Evolutionary conservation across 139 green algal genomes (phyloP), one percentile per base, ranked within the genome.

Genomic region (Spirogloea muscicola): DNA sequence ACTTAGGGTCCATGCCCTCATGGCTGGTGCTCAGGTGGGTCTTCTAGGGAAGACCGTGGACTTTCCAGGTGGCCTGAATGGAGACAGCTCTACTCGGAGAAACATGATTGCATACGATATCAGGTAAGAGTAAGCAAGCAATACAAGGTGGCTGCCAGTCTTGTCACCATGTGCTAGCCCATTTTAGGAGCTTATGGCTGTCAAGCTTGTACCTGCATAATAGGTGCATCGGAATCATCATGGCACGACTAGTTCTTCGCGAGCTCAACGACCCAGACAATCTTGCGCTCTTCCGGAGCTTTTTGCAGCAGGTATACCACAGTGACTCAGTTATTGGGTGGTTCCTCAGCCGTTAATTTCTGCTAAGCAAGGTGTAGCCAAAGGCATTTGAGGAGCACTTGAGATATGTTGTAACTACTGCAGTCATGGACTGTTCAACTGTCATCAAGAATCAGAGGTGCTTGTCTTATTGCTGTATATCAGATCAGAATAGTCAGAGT

Each of bases 181-280:
- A 21, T 55, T 55, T 21, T 55, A 55, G 21, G 21, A 55, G 21
- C 46, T 55, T 55, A 31, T 21, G 21, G 46, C 21, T 21, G 21
- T 55, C 21, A 21, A 21, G 46, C 21, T 21, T 21, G 21, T 31
- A 31, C 21, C 46, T 21, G 21, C 21, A 55, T 55, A 9, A 4
- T 57, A 76, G 58, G 57, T 73, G 68, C 43, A 31, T 76, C 31
- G 68, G 68, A 10, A 25, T 76, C 9, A 52, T 76, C 57, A 76
- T 76, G 68, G 68, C 68, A 7, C 29, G 68, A 7, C 38, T 76
- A 21, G 68, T 76, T n/a, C n/a, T 76, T 4, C n/a, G 68, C 3
- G 57, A 76, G 38, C 68, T 76, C 57, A 68, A 55, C 25, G 6
- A 38, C 9, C 25, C 59, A 5, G 33, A 38, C 13, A 18, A 6